phyloP scores from a whole-genome alignment of 2,329 filamentous ascomycete genomes.

The Colletotrichum cereale region DNA sequence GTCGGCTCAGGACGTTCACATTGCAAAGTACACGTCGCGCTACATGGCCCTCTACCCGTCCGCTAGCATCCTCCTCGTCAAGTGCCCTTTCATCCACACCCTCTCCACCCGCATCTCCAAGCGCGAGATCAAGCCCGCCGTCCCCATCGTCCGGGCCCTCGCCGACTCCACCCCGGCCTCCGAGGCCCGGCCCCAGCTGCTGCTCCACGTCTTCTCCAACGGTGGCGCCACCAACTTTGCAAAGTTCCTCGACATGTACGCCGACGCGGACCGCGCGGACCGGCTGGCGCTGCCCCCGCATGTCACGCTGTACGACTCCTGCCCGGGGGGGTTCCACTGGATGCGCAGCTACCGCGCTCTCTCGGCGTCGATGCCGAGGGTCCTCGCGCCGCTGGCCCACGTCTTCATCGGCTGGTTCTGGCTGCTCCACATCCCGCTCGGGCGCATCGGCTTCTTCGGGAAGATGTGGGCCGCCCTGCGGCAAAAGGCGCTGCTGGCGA shows the following conservation, averaged over 20 bases:
- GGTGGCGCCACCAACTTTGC: slow-evolving; percentile 60
- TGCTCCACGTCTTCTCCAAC: slow-evolving; percentile 66
- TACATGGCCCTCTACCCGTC: slow-evolving; percentile 60
- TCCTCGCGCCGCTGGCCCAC: slow-evolving; percentile 52
- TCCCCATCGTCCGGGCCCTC: slow-evolving; percentile 53
- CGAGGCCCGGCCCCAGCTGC: slow-evolving; percentile 47
- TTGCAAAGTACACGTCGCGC: slow-evolving; percentile 63
- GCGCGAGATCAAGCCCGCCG: slow-evolving; percentile 53
- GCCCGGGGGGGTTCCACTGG: slow-evolving; percentile 60
- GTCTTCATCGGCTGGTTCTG: slow-evolving; percentile 50
- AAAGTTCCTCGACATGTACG: slow-evolving; percentile 53
- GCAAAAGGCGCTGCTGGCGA: slow-evolving; percentile 46
- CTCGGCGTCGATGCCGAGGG: slow-evolving; percentile 50
- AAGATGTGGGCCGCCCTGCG: slow-evolving; percentile 55
- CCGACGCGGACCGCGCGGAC: slow-evolving; percentile 42
- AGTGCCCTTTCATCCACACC: slow-evolving; percentile 54
- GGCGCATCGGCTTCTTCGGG: slow-evolving; percentile 48
- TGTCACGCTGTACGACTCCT: slow-evolving; percentile 61
- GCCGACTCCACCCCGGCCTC: slow-evolving; percentile 43
- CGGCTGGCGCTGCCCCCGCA: slow-evolving; percentile 54
- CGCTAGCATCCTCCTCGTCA: slow-evolving; percentile 61
- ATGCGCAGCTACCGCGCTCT: slow-evolving; percentile 55
- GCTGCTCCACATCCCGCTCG: slow-evolving; percentile 48
- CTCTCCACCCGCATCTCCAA: slow-evolving; percentile 50
- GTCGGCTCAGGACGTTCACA: slow-evolving; percentile 62